Evolutionary conservation across 805 yeast species (phyloP).

Genomic region (Kuraishia borneana): DNA sequence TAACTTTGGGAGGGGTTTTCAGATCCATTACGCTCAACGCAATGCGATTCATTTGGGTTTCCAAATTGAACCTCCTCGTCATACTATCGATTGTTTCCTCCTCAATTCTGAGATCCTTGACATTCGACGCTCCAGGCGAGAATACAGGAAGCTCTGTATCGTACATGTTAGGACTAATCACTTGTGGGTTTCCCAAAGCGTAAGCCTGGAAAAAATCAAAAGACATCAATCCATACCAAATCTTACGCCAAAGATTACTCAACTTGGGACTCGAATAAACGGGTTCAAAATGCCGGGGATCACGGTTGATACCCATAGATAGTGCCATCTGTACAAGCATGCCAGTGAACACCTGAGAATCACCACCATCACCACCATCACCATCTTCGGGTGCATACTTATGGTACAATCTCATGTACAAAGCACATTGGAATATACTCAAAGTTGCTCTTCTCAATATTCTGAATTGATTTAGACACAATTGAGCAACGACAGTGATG

Average conservation of each 20-base stretch:
- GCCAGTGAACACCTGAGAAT: slow-evolving; percentile 42
- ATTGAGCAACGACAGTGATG: slow-evolving; percentile 35
- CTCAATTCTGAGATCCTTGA: slow-evolving; percentile 28
- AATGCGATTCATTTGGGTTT: slow-evolving; percentile 20
- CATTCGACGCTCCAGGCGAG: slow-evolving; percentile 21
- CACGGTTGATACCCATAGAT: slow-evolving; percentile 58
- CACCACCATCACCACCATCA: slow-evolving; percentile 47
- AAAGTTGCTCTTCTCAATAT: slow-evolving; percentile 35
- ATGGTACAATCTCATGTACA: slow-evolving; percentile 39
- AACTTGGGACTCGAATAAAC: slow-evolving; percentile 12
- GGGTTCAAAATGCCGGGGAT: slow-evolving; percentile 38
- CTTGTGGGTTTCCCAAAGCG: slow-evolving; percentile 35
- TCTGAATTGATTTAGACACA: slow-evolving; percentile 45
- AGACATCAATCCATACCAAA: slow-evolving; percentile 42
- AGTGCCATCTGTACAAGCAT: slow-evolving; percentile 57
- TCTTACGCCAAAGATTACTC: slow-evolving; percentile 41
- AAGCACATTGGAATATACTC: slow-evolving; percentile 41
- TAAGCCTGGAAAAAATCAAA: slow-evolving; percentile 34
- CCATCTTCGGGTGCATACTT: slow-evolving; percentile 45
- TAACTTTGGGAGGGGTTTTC: slow-evolving; percentile 23
- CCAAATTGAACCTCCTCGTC: slow-evolving; percentile 17
- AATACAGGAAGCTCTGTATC: slow-evolving; percentile 42
- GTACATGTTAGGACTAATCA: slow-evolving; percentile 25
- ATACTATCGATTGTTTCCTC: slow-evolving; percentile 23
- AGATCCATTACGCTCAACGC: slow-evolving; percentile 28